A percentile compares a stretch with the other conserved stretches of the same genome.
Evolutionary conservation across 2,329 filamentous ascomycete genomes (phyloP).

Genomic region (Daldinia sp.): DNA sequence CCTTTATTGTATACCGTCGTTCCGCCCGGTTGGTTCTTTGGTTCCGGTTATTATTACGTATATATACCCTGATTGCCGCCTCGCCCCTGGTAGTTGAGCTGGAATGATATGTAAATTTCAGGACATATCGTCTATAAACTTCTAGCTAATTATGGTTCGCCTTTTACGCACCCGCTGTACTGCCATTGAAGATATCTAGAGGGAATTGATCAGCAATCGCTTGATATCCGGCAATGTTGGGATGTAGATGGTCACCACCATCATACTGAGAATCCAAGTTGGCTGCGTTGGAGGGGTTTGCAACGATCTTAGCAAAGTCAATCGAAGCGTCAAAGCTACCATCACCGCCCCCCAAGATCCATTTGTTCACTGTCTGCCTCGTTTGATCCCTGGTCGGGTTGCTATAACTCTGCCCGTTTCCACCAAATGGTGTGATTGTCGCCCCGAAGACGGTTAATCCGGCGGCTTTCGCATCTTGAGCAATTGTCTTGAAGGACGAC

Average conservation of each 20-base stretch:
- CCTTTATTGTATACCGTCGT: background rate
- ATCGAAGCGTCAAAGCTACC: conserved; percentile 67
- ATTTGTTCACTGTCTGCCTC: conserved; percentile 65
- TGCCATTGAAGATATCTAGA: conserved; percentile 57
- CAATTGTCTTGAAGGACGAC: conserved; percentile 66
- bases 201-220: conserved; percentile 67
- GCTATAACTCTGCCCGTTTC: conserved; percentile 62
- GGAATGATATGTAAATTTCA: background rate
- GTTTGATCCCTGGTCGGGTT: conserved; percentile 63
- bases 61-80: too few species aligned
- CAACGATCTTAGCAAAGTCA: conserved; percentile 68
- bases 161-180: conserved; percentile 12
- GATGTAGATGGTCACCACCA: conserved; percentile 72
- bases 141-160: background rate
- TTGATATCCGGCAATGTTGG: conserved; percentile 66
- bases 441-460: conserved; percentile 67
- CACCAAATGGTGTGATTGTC: conserved; percentile 71
- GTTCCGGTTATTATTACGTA: too few species aligned
- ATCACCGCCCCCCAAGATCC: conserved; percentile 60
- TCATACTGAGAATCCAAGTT: conserved; percentile 62
- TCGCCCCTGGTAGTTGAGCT: too few species aligned
- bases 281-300: conserved; percentile 58
- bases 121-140: background rate
- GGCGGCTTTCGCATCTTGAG: conserved; percentile 59
- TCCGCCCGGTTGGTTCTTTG: background rate